Percentiles rank a stretch among this genome's conserved stretches.
These are phyloP conservation scores for Taiwanofungus camphoratus DNA, from an alignment of 1,284 basidiomycete genomes.

Conservation along the genomic window DNA sequence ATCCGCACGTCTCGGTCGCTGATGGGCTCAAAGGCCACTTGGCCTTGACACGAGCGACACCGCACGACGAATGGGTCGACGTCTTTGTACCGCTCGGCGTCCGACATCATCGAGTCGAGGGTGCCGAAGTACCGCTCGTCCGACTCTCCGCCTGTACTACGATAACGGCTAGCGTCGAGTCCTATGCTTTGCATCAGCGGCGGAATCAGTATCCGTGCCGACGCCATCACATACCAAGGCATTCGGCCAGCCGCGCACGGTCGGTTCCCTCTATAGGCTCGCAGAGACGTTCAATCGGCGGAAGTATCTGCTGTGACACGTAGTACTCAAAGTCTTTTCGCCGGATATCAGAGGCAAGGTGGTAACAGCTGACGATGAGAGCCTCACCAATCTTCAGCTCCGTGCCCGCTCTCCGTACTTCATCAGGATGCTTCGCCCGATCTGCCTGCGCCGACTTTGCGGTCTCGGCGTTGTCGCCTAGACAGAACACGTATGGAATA, in stretches of 20 bases:
- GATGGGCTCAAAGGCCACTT: conserved; percentile 61
- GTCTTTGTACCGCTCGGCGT: conserved; percentile 82
- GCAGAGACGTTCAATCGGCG: conserved; percentile 92
- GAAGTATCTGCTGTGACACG: conserved; percentile 87
- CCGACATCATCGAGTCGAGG: conserved; percentile 88
- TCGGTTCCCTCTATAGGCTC: conserved; percentile 97
- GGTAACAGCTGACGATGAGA: neutral
- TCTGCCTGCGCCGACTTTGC: conserved; percentile 84
- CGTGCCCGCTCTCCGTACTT: conserved; percentile 67
- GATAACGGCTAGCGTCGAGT: conserved; percentile 82
- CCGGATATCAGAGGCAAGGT: neutral
- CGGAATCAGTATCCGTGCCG: neutral
- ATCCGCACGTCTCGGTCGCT: conserved; percentile 52
- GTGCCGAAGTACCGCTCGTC: conserved; percentile 74
- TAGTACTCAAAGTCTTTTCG: conserved; percentile 85
- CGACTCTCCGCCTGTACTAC: conserved; percentile 36
- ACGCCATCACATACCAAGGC: conserved; percentile 63
- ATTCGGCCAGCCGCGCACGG: conserved; percentile 86
- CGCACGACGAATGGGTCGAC: conserved; percentile 63
- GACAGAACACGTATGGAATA: conserved; percentile 93
- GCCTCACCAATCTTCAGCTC: conserved; percentile 70
- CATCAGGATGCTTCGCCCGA: conserved; percentile 90
- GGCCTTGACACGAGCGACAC: conserved; percentile 68
- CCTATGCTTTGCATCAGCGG: conserved; percentile 40
- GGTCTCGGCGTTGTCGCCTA: conserved; percentile 68